Evolutionary conservation across 352 stramenopile species (phyloP).

Genomic region (Globisporangium solare): DNA sequence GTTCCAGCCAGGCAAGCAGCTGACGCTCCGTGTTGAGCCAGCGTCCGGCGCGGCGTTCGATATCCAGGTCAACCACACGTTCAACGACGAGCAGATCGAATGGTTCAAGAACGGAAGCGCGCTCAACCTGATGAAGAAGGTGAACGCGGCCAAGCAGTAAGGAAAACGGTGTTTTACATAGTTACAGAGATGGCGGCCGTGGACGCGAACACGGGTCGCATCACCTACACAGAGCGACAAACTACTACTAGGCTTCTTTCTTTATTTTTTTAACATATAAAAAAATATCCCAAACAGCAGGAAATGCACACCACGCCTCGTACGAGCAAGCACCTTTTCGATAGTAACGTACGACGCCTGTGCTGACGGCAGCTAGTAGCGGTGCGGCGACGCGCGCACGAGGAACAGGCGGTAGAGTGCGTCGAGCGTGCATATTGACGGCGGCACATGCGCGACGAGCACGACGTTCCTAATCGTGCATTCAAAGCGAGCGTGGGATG

Average conservation of each 20-base stretch:
- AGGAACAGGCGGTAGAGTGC: slow-evolving; percentile 25
- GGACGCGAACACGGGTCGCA: not conserved
- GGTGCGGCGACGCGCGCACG: slow-evolving; percentile 18
- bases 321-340: slow-evolving; percentile 4
- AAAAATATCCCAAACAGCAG: slow-evolving; percentile 19
- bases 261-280: slow-evolving; percentile 34
- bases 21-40: slow-evolving; percentile 82
- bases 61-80: slow-evolving; percentile 92
- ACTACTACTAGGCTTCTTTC: slow-evolving; percentile 2
- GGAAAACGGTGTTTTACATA: slow-evolving; percentile 1
- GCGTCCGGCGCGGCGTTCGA: slow-evolving; percentile 67
- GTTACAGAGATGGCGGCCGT: not conserved
- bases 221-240: no score
- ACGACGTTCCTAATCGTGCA: slow-evolving; percentile 24
- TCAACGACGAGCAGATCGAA: slow-evolving; percentile 93
- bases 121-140: slow-evolving; percentile 94
- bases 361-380: slow-evolving; percentile 7
- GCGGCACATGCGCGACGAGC: slow-evolving; percentile 27
- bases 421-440: slow-evolving; percentile 27
- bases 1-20: slow-evolving; percentile 84
- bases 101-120: slow-evolving; percentile 94
- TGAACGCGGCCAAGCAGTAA: slow-evolving; percentile 41
- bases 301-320: slow-evolving; percentile 8
- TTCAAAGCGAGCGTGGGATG: not conserved
- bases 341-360: not conserved